A percentile compares a stretch with the other conserved stretches of the same genome.
These are phyloP conservation scores for Diaporthe ilicicola DNA, from an alignment of 2,329 filamentous ascomycete species.

Conservation along the genomic window DNA sequence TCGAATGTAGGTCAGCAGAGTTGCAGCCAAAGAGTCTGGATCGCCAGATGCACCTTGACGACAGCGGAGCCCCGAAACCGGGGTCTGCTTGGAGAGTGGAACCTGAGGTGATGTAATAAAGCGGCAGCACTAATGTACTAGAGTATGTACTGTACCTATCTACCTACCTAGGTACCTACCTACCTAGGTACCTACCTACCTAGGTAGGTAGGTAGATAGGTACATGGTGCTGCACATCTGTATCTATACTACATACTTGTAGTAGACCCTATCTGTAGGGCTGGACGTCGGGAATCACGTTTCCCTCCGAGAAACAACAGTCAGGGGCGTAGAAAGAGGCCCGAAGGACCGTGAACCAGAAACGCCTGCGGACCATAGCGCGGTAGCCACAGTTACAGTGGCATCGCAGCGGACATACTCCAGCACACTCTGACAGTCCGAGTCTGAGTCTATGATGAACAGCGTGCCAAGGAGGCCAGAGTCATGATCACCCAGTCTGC, in stretches of 20 bases:
- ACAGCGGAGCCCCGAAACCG: constrained; percentile 30
- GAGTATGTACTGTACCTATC: too few relatives aligned
- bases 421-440: constrained; percentile 6
- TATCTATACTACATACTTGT: not conserved
- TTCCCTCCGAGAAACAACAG: not conserved
- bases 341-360: not conserved
- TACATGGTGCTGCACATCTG: too few relatives aligned
- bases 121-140: too few relatives aligned
- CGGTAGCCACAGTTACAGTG: not conserved
- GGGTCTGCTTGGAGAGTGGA: constrained; percentile 20
- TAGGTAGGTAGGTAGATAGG: too few relatives aligned
- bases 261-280: not conserved
- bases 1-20: constrained; percentile 22
- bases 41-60: constrained; percentile 29
- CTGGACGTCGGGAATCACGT: not conserved
- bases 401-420: constrained; percentile 1
- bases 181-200: too few relatives aligned
- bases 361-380: not conserved
- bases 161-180: too few relatives aligned
- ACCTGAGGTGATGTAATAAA: constrained; percentile 18
- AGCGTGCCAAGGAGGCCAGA: constrained; percentile 6
- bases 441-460: not conserved
- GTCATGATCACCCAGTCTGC: constrained; percentile 9
- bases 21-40: not conserved
- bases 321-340: not conserved